Evolutionary conservation across 768 basidiomycete genomes (phyloP).

Genomic region (Xerocomus spinulosus): DNA sequence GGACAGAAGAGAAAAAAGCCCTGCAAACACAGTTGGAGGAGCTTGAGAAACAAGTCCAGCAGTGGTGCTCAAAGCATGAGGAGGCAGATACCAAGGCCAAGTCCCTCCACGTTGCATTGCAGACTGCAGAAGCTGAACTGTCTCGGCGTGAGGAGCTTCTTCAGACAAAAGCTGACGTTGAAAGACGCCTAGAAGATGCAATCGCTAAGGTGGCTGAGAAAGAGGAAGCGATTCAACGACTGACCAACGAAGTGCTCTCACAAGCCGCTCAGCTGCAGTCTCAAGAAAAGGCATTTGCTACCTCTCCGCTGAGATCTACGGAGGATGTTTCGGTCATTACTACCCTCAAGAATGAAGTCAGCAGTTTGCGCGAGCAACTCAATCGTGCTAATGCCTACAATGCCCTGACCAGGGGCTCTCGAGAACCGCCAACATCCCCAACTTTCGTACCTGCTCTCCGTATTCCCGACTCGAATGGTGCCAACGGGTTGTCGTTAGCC

Average conservation of each 20-base stretch:
- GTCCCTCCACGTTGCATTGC: constrained; percentile 65
- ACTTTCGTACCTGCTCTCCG: constrained; percentile 82
- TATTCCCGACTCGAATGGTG: constrained; percentile 37
- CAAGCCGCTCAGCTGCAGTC: constrained; percentile 74
- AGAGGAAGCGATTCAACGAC: constrained; percentile 75
- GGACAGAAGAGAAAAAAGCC: constrained; percentile 87
- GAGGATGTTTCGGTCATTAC: constrained; percentile 87
- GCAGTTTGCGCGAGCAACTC: constrained; percentile 88
- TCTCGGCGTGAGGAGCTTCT: constrained; percentile 71
- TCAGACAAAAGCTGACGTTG: constrained; percentile 69
- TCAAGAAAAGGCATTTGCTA: constrained; percentile 67
- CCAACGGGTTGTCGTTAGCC: constrained; percentile 43
- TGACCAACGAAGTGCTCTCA: constrained; percentile 71
- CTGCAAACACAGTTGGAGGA: constrained; percentile 69
- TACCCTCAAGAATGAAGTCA: constrained; percentile 89
- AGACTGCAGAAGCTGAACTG: constrained; percentile 66
- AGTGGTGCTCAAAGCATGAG: constrained; percentile 84
- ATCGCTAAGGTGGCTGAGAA: constrained; percentile 70
- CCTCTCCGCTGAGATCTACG: constrained; percentile 56
- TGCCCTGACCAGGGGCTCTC: constrained; percentile 69
- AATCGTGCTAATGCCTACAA: constrained; percentile 94
- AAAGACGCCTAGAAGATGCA: constrained; percentile 76
- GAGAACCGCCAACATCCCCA: constrained; percentile 76
- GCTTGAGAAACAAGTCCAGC: constrained; percentile 80
- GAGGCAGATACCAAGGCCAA: constrained; percentile 75